Evolutionary conservation across 345 rosid species (phyloP), one percentile per base, ranked within the genome.

Genomic region (Citrus cavaleriei): DNA sequence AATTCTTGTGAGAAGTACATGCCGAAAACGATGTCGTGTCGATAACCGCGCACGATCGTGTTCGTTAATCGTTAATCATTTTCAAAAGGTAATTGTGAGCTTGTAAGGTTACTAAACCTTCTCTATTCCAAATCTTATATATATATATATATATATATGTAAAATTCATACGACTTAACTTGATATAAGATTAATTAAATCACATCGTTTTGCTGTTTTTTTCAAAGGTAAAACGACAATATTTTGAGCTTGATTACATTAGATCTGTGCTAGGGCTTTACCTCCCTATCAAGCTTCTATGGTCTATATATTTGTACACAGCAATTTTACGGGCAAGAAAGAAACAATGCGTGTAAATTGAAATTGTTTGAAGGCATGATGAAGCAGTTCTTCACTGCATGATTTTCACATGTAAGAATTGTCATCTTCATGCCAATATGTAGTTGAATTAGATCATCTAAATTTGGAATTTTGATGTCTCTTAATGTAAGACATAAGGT

Each of bases 401-500:
- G 14, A 46, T 46, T 46, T n/a, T 46, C 51, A 46, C 37, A 28
- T 37, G 40, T 2, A 27, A 7, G 30, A 40, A 25, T 37, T 74
- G 68, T 27, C 34, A 2, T 32, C 22, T 58, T 57, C 18, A 12
- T 66, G 6, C 22, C 10, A 46, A 46, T 12, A 46, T 3, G 5
- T 13, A 12, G 4, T 2, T 27, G 34, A 61, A 67, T 19, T 18
- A 22, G 4, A 25, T 61, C 13, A 74, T 70, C 13, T 61, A 65
- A 60, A 60, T 35, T 3, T 38, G 51, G 68, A 25, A 73, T 38
- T 38, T 75, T 28, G 46, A 12, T 78, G 83, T 84, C 79, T 63
- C 81, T 68, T 71, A 74, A 63, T 76, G 27, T 78, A 72, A 76
- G 84, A 68, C 84, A 80, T 10, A 34, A 10, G 16, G 34, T 79